phyloP scores from a whole-genome alignment of 805 yeast genomes.

The Starmerella sirachaensis region DNA sequence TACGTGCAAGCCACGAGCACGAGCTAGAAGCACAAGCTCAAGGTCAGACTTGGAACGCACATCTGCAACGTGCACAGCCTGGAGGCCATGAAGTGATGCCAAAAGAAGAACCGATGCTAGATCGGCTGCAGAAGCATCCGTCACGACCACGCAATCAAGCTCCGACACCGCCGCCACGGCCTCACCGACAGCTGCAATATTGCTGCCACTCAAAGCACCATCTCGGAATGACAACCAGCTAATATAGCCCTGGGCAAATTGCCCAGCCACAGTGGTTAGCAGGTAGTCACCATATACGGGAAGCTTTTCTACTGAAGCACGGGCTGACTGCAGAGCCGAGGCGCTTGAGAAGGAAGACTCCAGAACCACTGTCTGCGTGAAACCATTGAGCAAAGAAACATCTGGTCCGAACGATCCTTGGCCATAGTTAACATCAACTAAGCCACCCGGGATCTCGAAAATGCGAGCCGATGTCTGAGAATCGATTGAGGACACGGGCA shows the following conservation, averaged over 20 bases:
- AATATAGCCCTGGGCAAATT: slow-evolving; percentile 53
- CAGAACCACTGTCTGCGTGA: slow-evolving; percentile 69
- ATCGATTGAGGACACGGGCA: slow-evolving; percentile 55
- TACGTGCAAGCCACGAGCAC: slow-evolving; percentile 66
- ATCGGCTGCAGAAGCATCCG: slow-evolving; percentile 86
- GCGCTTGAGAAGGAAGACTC: slow-evolving; percentile 51
- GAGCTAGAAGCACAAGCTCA: slow-evolving; percentile 71
- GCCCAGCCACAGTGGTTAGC: slow-evolving; percentile 69
- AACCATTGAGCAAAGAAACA: slow-evolving; percentile 70
- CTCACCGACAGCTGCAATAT: slow-evolving; percentile 37
- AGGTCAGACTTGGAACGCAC: slow-evolving; percentile 73
- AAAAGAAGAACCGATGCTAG: slow-evolving; percentile 82
- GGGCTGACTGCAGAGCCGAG: slow-evolving; percentile 53
- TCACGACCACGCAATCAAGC: slow-evolving; percentile 72
- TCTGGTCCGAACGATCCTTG: slow-evolving; percentile 51
- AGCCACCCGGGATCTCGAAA: slow-evolving; percentile 63
- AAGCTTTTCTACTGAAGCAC: slow-evolving; percentile 37
- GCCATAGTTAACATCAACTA: slow-evolving; percentile 69
- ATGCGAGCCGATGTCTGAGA: slow-evolving; percentile 85
- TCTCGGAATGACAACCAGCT: slow-evolving; percentile 51
- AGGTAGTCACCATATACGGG: slow-evolving; percentile 53
- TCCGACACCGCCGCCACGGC: slow-evolving; percentile 61
- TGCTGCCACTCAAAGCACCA: slow-evolving; percentile 32
- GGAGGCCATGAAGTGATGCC: slow-evolving; percentile 66
- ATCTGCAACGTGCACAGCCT: slow-evolving; percentile 79